Evolutionary conservation across 371 early-diverging fungal species (phyloP), one percentile per base, ranked within the genome.

Genomic region (Mortierella sp.): DNA sequence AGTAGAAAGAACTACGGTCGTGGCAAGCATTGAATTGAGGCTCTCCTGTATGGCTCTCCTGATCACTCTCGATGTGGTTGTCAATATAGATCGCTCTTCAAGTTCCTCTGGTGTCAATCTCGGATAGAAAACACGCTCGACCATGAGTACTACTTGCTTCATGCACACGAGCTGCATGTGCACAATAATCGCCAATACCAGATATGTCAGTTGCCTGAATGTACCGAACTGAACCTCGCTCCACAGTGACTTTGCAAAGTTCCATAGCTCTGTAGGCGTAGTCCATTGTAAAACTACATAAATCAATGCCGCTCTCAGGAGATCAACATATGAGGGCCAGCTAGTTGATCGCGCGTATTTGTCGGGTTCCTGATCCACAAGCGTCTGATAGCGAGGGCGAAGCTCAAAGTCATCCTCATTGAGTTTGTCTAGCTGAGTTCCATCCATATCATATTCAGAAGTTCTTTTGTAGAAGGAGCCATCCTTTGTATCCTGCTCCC

Each of bases 301-400:
- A 30, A 80, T 28, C 24, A 80, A 55, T 9, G 70, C 72, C 0
- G 37, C 47, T 39, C 81, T 58, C 3, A 75, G 30, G 22, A 80
- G 70, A 47, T 75, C 75, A 47, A 72, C 37, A 57, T 80, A 72
- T 5, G 81, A 80, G 24, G 75, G 81, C 60, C 69, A 68, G 30
- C 22, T 75, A 45, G 70, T 45, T 3, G 62, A 43, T 8, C 75
- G 71, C 9, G 76, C 59, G 61, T 69, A 72, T 20, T 66, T 57
- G 49, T 72, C 75, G 5, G 52, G 70, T 28, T 75, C 81, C 43
- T 70, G 72, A 16, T 75, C 70, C 10, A 80, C 75, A 59, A 75
- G 72, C 0, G 61, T 62, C 20, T 80, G 81, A 39, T 80, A 80
- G 32, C 35, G 39, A 28, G 75, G 70, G 24, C 69, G 81, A 14